Base-by-base conservation (phyloP, 257 asterid genomes). In the Solanum rostratum region DNA sequence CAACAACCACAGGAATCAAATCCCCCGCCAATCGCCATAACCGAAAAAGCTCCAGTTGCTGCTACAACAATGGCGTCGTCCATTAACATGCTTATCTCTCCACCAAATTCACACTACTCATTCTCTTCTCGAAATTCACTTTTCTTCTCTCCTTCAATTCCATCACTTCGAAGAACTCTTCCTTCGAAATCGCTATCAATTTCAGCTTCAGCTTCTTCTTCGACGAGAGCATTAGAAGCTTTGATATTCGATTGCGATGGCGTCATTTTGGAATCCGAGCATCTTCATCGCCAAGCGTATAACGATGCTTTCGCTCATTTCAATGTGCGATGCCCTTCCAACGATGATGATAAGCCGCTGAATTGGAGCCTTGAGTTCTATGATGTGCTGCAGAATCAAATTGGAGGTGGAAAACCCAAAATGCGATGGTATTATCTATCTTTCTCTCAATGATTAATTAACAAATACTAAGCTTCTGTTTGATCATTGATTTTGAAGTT, bases 361-460 rank as follows among this genome's bases (percentile, higher is more conserved):
- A 88, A 89, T 84, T 96, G 98, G 98, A 88, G 90, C 68, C 90
- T 88, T 1, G 96, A 92, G 66, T 96, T 96, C 84, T 95, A 96
- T n/a, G 98, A 96, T 73, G 97, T 65, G 85, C 71, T 96, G 83
- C 98, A 96, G 92, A 96, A 96, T 83, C 92, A 62, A 52, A 86
- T 96, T 24, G 99, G 98, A 30, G 98, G 98, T 22, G 99, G 98
- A 3, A 96, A 96, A 87, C 99, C 99, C 10, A 96, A 96, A 93
- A 96, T 96, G 98, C 87, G 98, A 92, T 96, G 98, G 99, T 95
- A 24, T 80, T 24, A 54, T 82, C 82, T 62, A 30, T 84, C 14
- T 53, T 55, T 12, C 12, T 30, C 16, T 16, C 20, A 24, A 24
- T 60, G 0, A 41, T 50, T 50, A 13, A 50, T 4, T 54, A 54